Percentiles rank a stretch among this genome's conserved stretches.
Evolutionary conservation across 495 filamentous ascomycete species (phyloP).

Genomic region (Daldinia concentrica): DNA sequence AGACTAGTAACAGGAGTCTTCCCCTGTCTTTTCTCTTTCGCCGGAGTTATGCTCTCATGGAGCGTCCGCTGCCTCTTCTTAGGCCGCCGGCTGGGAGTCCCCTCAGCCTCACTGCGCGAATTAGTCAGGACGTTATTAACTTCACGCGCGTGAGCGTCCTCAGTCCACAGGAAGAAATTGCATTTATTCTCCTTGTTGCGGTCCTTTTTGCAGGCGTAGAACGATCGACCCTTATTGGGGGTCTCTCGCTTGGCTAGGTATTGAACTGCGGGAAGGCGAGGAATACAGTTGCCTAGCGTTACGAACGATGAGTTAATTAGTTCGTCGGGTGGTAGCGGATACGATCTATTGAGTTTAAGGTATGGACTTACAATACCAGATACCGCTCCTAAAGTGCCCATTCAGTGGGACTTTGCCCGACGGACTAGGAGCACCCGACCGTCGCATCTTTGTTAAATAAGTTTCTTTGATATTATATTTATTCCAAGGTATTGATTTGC

Average conservation of each 20-base stretch:
- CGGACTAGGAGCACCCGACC: conserved; percentile 36
- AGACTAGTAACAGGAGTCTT: conserved; percentile 24
- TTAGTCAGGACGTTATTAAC: conserved; percentile 58
- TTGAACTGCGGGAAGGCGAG: conserved; percentile 66
- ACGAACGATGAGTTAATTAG: not conserved
- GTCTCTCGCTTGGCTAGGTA: conserved; percentile 73
- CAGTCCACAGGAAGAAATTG: conserved; percentile 76
- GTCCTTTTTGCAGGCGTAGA: conserved; percentile 72
- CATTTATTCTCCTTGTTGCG: conserved; percentile 59
- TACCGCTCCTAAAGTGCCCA: conserved; percentile 59
- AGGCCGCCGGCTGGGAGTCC: conserved; percentile 18
- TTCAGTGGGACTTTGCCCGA: conserved; percentile 52
- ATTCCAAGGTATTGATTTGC: not conserved
- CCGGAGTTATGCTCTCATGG: conserved; percentile 38
- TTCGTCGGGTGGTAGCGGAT: not conserved
- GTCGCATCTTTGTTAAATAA: conserved; percentile 32
- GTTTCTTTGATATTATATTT: conserved; percentile 2
- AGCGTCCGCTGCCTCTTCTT: conserved; percentile 39
- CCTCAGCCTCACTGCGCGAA: conserved; percentile 42
- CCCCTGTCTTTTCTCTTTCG: conserved; percentile 34
- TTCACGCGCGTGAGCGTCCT: conserved; percentile 68
- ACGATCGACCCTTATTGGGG: conserved; percentile 70
- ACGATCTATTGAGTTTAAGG: not conserved
- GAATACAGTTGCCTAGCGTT: conserved; percentile 69
- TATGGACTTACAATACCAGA: conserved; percentile 54